phyloP scores from a whole-genome alignment of 495 filamentous ascomycete species.

The Sporormia fimetaria region DNA sequence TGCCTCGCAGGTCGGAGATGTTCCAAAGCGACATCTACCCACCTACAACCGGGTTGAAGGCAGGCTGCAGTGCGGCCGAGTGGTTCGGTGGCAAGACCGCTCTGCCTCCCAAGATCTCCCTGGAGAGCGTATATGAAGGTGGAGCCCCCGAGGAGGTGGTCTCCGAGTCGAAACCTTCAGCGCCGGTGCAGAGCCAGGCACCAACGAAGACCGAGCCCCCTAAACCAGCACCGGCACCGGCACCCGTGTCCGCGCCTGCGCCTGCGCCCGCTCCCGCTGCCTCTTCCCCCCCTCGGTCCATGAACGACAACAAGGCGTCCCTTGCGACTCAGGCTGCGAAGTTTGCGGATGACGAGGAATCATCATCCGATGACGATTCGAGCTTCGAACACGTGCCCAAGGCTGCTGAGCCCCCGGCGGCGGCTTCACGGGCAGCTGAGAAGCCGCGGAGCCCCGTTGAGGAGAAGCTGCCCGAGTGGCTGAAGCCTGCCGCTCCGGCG shows the following conservation, averaged over 20 bases:
- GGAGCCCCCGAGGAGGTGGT: constrained; percentile 62
- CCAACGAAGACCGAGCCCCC: constrained; percentile 42
- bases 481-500: constrained; percentile 30
- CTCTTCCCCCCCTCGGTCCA: constrained; percentile 48
- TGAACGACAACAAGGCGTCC: constrained; percentile 73
- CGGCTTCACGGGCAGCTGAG: constrained; percentile 22
- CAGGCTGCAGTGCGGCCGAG: constrained; percentile 66
- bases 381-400: constrained; percentile 78
- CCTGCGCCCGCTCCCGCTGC: constrained; percentile 34
- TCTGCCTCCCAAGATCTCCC: constrained; percentile 78
- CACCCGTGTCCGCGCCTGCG: constrained; percentile 32
- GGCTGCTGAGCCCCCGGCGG: constrained; percentile 39
- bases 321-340: constrained; percentile 75
- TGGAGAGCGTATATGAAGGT: constrained; percentile 84
- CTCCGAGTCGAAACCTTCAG: constrained; percentile 51
- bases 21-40: constrained; percentile 98
- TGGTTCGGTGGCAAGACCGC: constrained; percentile 80
- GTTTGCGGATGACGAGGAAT: constrained; percentile 64
- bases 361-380: constrained; percentile 49
- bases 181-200: constrained; percentile 40
- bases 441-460: constrained; percentile 19
- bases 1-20: constrained; percentile 85
- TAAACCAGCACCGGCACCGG: constrained; percentile 37
- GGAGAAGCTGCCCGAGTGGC: constrained; percentile 20
- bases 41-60: constrained; percentile 61